Evolutionary conservation across 768 basidiomycete species (phyloP), one percentile per base, ranked within the genome.

Genomic region (Symmetrospora coprosmae): DNA sequence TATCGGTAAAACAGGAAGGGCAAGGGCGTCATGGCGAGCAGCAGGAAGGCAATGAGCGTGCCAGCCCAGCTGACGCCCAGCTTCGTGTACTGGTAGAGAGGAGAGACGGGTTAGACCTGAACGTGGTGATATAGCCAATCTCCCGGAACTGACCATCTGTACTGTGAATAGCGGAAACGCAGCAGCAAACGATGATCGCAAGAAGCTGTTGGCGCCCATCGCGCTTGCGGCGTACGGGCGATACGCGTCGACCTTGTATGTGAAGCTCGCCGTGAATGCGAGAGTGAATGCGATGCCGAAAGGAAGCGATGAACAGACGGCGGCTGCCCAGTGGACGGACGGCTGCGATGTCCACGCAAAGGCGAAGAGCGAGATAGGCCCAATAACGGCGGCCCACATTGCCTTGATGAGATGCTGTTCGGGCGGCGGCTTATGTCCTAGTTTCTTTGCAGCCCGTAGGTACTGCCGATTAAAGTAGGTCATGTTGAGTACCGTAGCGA

Each of bases 321-420:
- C 55, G 1, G 66, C 72, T 17, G 69, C 65, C 70, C 70, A 72
- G 61, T 66, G 64, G 5, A 72, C 65, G 21, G 53, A 37, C 7
- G 64, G 50, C 47, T 68, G 68, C 5, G 65, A 61, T 4, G 72
- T 72, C 65, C 70, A 71, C 9, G 72, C 70, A 60, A 74, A 71
- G 62, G 71, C 71, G 67, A 71, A 71, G 25, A 74, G 66, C 1
- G 69, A 67, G 52, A 70, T 62, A n/a, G 73, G 72, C 27, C 73
- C 65, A 38, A 69, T 41, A 48, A 71, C 30, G 2, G 66, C 45
- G 41, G 71, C 68, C 27, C 64, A 52, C 65, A 71, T 69, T 33
- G 28, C 59, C 39, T 60, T 60, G 50, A 55, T 60, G 11, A 60
- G 34, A 33, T 60, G 59, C 48, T 60, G 50, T 38, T 60, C 59